Base-by-base conservation (phyloP, 2,329 filamentous ascomycete species). In the Xylariomycetidae sp. region DNA sequence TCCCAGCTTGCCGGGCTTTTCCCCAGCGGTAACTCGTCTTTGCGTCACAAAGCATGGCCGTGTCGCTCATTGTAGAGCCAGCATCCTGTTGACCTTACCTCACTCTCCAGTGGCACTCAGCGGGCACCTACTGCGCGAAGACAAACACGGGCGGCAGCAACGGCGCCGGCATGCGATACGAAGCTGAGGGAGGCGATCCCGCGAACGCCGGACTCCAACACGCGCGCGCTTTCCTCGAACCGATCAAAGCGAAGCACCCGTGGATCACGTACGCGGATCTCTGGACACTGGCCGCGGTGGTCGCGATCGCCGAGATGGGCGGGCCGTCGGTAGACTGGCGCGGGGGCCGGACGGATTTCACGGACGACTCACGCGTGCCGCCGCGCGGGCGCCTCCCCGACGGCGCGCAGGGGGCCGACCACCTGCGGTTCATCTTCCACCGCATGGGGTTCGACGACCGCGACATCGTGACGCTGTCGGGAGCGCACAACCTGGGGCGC, bases 381-480 rank as follows among this genome's bases (percentile, higher is more conserved):
- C 74, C 76, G 1, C 64, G 72, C 1, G 76, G 77, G 1, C 36
- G 58, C 3, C 74, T 88, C 14, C 84, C 88, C 41, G 88, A 96
- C 59, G 90, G 76, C 32, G 63, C 77, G 49, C 78, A 94, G 72
- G 82, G 76, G 39, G 72, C 81, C 40, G 77, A 79, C 53, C 90
- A 96, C 65, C 74, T 96, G 52, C 82, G 90, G 52, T 75, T 74
- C 64, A 86, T 96, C 67, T 96, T 96, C 65, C 75, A 79, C 59
- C 85, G 90, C 57, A 96, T 95, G 90, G 89, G 90, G 46, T 96
- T 95, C 72, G 79, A 87, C 61, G 90, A 96, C 67, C 83, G 82
- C 53, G 89, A 95, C 65, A 95, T 95, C 59, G 89, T 95, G 25
- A 90, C 90, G 19, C 74, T 96, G 35, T 74, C 73, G 15, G 88